phyloP scores from a whole-genome alignment of 306 rosid species.

The Cotoneaster glaucophyllus region DNA sequence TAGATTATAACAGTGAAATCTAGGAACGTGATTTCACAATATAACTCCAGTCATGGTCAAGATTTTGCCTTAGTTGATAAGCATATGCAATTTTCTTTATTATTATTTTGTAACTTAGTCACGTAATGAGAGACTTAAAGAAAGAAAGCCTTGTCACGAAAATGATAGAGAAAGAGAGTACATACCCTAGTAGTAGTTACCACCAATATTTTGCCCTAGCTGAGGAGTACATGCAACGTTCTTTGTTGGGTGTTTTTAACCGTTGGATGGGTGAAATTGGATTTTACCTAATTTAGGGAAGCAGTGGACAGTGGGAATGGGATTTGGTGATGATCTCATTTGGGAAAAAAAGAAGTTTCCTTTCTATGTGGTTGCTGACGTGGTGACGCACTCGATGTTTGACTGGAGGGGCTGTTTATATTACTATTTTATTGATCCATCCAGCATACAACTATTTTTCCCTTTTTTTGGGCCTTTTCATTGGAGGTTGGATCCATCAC shows the following conservation, averaged over 20 bases:
- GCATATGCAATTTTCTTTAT: too few species aligned
- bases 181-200: not conserved
- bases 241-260: not conserved
- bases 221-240: not conserved
- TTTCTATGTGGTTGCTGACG: constrained; percentile 17
- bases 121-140: too few species aligned
- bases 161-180: too few species aligned
- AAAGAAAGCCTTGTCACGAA: not conserved
- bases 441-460: not conserved
- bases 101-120: too few species aligned
- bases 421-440: constrained; percentile 2
- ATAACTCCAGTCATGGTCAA: too few species aligned
- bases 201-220: not conserved
- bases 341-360: not conserved
- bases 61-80: too few species aligned
- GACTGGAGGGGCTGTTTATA: not conserved
- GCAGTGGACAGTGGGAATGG: not conserved
- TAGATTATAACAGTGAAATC: too few species aligned
- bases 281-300: not conserved
- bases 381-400: constrained; percentile 23
- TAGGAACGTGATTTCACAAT: too few species aligned
- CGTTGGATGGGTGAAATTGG: not conserved
- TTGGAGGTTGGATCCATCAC: not conserved
- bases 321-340: constrained; percentile 8
- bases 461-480: not conserved